These are phyloP conservation scores for Teratosphaeria gauchensis DNA, from an alignment of 2,329 filamentous ascomycete species.

Conservation along the genomic window DNA sequence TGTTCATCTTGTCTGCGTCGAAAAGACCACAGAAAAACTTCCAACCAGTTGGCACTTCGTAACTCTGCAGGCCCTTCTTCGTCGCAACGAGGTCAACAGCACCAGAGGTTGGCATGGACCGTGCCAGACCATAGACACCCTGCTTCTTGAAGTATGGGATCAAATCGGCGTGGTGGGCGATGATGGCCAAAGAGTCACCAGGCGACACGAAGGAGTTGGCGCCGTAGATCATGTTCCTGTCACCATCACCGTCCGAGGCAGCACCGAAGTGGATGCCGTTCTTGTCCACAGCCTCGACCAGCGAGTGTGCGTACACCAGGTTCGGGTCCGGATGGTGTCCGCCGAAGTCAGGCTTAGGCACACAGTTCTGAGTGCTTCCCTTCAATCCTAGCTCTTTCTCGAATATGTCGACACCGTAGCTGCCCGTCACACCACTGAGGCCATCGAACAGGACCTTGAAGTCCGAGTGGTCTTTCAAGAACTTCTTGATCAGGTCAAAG, in stretches of 20 bases:
- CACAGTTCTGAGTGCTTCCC: constrained; percentile 79
- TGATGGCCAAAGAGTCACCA: constrained; percentile 94
- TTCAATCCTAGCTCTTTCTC: constrained; percentile 82
- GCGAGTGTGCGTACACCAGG: constrained; percentile 88
- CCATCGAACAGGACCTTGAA: constrained; percentile 98
- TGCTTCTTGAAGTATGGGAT: constrained; percentile 99
- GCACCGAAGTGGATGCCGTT: constrained; percentile 90
- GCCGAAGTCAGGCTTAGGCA: constrained; percentile 87
- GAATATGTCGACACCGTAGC: constrained; percentile 91
- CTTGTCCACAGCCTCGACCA: constrained; percentile 89
- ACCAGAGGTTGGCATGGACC: constrained; percentile 94
- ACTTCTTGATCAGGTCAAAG: constrained; percentile 89
- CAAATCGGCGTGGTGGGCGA: constrained; percentile 88
- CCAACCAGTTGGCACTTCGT: constrained; percentile 98
- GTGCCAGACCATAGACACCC: constrained; percentile 87
- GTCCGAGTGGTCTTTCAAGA: constrained; percentile 75
- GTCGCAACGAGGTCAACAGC: constrained; percentile 94
- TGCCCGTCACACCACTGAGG: constrained; percentile 87
- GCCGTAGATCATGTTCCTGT: constrained; percentile 99
- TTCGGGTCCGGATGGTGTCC: constrained; percentile 97
- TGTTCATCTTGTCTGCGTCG: constrained; percentile 90
- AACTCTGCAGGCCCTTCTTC: constrained; percentile 81
- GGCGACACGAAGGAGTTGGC: constrained; percentile 94
- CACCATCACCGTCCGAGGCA: constrained; percentile 91
- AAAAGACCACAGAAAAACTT: constrained; percentile 98